Evolutionary conservation across 2,329 filamentous ascomycete species (phyloP).

Genomic region (Microascus cirrosus): DNA sequence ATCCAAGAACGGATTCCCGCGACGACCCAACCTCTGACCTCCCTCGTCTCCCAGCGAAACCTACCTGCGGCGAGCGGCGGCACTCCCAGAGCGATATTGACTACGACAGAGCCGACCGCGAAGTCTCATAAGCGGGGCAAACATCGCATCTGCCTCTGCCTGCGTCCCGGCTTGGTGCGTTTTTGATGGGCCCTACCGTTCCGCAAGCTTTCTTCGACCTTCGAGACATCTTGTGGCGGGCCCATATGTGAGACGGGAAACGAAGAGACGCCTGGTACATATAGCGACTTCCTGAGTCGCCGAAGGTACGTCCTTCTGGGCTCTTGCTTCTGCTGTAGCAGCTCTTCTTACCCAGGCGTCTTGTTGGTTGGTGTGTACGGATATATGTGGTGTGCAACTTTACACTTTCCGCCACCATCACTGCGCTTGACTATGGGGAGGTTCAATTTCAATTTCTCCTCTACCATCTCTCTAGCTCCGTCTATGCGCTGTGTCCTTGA

Average conservation of each 20-base stretch:
- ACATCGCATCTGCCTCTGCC: not conserved
- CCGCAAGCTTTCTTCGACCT: not conserved
- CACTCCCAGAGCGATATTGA: not conserved
- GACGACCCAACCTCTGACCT: not conserved
- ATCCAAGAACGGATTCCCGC: not conserved
- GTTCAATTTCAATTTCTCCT: not conserved
- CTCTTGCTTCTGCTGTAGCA: not conserved
- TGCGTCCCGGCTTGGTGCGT: not conserved
- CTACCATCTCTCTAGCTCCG: not conserved
- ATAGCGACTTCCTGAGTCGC: not conserved
- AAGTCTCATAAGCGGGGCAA: not conserved
- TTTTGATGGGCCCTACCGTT: not conserved
- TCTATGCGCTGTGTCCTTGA: not conserved
- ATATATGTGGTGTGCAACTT: constrained; percentile 1
- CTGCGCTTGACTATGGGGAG: not conserved
- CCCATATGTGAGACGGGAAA: not conserved
- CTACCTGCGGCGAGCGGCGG: not conserved
- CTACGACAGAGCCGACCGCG: not conserved
- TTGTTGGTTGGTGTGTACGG: not conserved
- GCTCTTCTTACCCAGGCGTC: not conserved
- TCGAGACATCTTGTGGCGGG: not conserved
- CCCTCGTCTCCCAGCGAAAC: not conserved
- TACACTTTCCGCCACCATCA: not conserved
- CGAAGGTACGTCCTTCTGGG: not conserved
- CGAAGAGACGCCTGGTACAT: not conserved